Conservation (phyloP, 371 early-diverging fungal species). For the Mortierella sp. region DNA sequence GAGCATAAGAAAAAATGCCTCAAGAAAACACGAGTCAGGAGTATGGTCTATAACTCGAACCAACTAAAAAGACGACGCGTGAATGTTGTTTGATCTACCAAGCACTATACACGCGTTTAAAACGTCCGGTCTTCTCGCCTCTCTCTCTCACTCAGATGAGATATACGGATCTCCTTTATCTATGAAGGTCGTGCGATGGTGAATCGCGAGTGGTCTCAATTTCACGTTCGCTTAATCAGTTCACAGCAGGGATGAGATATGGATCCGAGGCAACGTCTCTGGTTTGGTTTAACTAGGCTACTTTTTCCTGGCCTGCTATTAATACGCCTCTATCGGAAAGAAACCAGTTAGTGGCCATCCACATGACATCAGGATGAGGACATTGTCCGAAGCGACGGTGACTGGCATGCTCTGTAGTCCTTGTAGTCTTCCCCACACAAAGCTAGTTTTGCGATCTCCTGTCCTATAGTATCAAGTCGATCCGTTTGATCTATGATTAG, state of each 20-base stretch:
- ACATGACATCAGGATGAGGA: neutral
- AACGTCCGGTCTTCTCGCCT: constrained; percentile 7
- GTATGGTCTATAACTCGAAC: neutral
- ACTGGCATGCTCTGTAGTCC: neutral
- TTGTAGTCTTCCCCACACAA: constrained; percentile 1
- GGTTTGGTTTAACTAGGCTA: no score
- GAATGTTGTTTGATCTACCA: neutral
- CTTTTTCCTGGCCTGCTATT: neutral
- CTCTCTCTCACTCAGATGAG: neutral
- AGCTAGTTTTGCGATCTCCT: constrained; percentile 1
- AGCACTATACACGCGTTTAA: constrained; percentile 34
- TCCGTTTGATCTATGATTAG: constrained; percentile 8
- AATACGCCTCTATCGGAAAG: neutral
- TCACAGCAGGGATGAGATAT: neutral
- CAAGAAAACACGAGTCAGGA: neutral
- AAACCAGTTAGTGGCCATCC: neutral
- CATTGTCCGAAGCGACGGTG: neutral
- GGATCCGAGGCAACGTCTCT: no score
- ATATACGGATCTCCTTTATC: neutral
- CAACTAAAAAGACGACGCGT: neutral
- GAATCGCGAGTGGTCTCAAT: neutral
- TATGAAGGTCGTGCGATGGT: neutral
- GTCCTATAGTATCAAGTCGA: neutral
- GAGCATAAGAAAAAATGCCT: neutral
- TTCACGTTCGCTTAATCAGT: neutral